phyloP scores from a whole-genome alignment of 345 rosid genomes.

The Syzygium aqueum region DNA sequence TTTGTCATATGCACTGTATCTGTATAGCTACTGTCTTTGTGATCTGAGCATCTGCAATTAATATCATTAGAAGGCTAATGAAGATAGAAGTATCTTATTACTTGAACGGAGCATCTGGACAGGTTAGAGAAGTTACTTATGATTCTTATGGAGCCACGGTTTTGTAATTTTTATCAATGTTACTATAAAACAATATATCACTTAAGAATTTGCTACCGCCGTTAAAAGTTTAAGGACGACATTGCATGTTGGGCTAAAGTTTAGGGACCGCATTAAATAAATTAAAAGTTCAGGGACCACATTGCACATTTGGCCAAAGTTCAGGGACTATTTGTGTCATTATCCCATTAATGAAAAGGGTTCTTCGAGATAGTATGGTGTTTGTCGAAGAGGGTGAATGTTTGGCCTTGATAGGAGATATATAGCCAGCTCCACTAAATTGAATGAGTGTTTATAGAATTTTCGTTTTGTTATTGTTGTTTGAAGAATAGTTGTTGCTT shows the following conservation, averaged over 20 bases:
- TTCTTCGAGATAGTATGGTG: background rate
- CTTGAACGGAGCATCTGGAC: background rate
- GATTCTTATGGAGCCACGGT: background rate
- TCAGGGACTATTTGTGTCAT: background rate
- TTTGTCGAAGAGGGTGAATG: background rate
- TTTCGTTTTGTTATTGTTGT: background rate
- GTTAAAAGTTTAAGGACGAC: background rate
- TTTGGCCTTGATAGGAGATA: background rate
- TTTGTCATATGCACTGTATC: background rate
- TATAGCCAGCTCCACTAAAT: background rate
- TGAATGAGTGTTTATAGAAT: background rate
- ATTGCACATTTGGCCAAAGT: background rate
- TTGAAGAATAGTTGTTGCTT: background rate
- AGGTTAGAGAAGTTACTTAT: background rate
- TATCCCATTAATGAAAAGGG: background rate
- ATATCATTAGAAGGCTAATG: background rate
- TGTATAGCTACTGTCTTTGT: background rate
- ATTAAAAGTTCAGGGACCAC: background rate
- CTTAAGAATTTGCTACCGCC: background rate
- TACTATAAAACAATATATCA: background rate
- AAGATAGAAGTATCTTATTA: background rate
- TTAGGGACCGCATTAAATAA: background rate
- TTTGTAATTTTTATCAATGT: background rate
- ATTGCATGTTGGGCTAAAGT: background rate
- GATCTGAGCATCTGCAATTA: background rate